Conservation (phyloP, 2,329 filamentous ascomycete genomes). For the Fusarium tuaranense region DNA sequence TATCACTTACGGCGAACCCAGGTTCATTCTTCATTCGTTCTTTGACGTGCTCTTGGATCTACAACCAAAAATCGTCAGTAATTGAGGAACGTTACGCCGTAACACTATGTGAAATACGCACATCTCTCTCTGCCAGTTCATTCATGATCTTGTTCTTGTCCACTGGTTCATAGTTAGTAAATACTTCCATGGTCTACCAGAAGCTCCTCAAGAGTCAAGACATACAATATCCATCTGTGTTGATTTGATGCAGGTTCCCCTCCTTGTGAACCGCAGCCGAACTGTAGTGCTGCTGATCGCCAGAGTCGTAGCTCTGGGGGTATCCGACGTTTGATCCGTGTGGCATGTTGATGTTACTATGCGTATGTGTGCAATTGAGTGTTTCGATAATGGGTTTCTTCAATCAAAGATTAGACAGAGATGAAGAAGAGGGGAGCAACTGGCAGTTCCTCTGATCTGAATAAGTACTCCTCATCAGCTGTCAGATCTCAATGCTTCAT, state of each 20-base stretch:
- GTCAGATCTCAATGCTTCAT: not conserved
- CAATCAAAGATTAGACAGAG: not conserved
- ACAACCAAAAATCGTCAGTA: not conserved
- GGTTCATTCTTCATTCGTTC: slow-evolving; percentile 29
- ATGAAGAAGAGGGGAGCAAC: not conserved
- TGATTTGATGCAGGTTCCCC: slow-evolving; percentile 14
- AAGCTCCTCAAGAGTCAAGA: not conserved
- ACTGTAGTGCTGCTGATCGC: slow-evolving; percentile 29
- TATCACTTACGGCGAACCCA: slow-evolving; percentile 14
- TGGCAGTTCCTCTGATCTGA: not conserved
- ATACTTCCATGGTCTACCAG: accelerated
- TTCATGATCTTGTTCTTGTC: slow-evolving; percentile 31
- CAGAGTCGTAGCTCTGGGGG: slow-evolving; percentile 19
- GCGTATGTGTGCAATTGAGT: not conserved
- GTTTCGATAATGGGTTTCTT: not conserved
- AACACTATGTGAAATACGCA: not conserved
- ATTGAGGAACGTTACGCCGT: not conserved
- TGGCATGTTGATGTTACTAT: slow-evolving; percentile 3
- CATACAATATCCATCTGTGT: slow-evolving; percentile 25
- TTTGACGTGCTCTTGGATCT: slow-evolving; percentile 17
- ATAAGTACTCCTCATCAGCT: not conserved
- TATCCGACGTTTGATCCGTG: slow-evolving; percentile 25
- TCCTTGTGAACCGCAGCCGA: slow-evolving; percentile 6
- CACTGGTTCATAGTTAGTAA: not conserved
- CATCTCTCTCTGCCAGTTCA: slow-evolving; percentile 19